Base-by-base conservation (phyloP, 306 rosid genomes). In the Rubus idaeus region DNA sequence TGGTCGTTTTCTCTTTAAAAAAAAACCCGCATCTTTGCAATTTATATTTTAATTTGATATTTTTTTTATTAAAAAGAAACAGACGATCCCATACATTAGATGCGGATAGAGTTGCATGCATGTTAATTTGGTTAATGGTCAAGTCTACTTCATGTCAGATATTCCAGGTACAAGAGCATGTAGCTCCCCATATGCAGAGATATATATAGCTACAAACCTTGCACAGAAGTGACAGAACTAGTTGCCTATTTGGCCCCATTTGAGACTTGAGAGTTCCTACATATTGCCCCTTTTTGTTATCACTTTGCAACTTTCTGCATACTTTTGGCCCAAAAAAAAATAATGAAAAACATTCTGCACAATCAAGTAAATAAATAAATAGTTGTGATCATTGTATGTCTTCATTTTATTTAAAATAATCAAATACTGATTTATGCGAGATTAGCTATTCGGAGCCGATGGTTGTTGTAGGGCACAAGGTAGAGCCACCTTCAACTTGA, bases 131-230 rank as follows among this genome's bases (percentile, higher is more conserved):
- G 5, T 17, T 52, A 16, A 8, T 21, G 3, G 69, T 37, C 49
- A 64, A 16, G 70, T 64, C 23, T 37, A 64, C 8, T 39, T 4
- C 47, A 39, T 64, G 49, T 39, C 70, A 64, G 69, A 64, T 64
- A 64, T 64, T 64, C 14, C 49, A 17, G 14, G 23, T 40, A 40
- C 47, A 64, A 64, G 6, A 64, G 70, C 46, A 64, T 17, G 70
- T 17, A 64, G 47, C 23, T 63, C 68, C 21, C 68, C 68, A 63
- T 63, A 63, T 64, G 69, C 47, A 64, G 1, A 16, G 47, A 39
- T 12, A 3, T 7, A 18, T 3, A 17, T 13, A 64, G 23, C 23
- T 37, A 39, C 69, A 63, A 63, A 17, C 69, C 46, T 63, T 39
- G 39, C 69, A 8, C 23, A 67, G 23, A 66, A 18, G 52, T 4